A percentile compares a stretch with the other conserved stretches of the same genome.
Evolutionary conservation across 495 filamentous ascomycete species (phyloP).

Genomic region (Physcia stellaris): DNA sequence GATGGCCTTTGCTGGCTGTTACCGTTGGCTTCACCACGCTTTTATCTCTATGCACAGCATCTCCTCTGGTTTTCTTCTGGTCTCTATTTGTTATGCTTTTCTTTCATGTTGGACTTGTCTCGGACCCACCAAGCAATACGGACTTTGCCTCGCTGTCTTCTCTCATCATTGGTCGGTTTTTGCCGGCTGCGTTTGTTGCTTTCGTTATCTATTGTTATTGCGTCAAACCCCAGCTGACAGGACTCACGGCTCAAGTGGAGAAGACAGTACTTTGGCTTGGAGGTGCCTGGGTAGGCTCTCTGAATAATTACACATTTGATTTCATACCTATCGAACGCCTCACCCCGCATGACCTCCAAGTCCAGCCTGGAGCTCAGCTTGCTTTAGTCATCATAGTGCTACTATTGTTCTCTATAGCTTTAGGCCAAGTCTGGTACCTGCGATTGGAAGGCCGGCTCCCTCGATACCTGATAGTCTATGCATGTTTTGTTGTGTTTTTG

Average conservation of each 20-base stretch:
- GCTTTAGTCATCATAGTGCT: conserved; percentile 57
- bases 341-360: conserved; percentile 58
- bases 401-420: conserved; percentile 40
- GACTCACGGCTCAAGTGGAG: conserved; percentile 45
- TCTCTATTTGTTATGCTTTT: conserved; percentile 60
- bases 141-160: conserved; percentile 49
- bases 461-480: conserved; percentile 59
- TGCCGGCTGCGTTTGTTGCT: conserved; percentile 63
- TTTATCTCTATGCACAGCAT: conserved; percentile 55
- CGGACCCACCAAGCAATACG: conserved; percentile 52
- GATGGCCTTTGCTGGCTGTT: conserved; percentile 63
- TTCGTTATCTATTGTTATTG: conserved; percentile 66
- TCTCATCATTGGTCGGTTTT: conserved; percentile 53
- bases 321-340: conserved; percentile 71
- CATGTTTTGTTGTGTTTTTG: conserved; percentile 41
- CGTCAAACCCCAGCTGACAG: conserved; percentile 35
- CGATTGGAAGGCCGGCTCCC: conserved; percentile 58
- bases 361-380: conserved; percentile 62
- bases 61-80: conserved; percentile 56
- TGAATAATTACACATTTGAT: conserved; percentile 76
- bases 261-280: conserved; percentile 65
- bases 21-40: conserved; percentile 52
- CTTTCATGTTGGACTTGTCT: conserved; percentile 64
- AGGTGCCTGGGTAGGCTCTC: conserved; percentile 60
- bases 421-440: conserved; percentile 63